Base-by-base conservation (phyloP, 345 rosid species). In the Hibiscus mutabilis region DNA sequence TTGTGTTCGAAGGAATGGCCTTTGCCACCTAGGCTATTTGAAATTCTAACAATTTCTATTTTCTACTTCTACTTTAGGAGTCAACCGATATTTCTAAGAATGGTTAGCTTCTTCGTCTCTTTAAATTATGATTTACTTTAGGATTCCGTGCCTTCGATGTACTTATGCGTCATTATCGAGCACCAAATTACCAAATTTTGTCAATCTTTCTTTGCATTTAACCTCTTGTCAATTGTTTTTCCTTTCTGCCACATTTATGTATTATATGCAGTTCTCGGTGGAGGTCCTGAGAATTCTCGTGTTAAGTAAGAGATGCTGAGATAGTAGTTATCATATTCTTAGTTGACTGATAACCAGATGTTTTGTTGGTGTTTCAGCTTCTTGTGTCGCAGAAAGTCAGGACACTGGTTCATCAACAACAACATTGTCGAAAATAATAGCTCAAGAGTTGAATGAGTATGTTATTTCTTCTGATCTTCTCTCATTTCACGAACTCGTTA, bases 81-180 rank as follows among this genome's bases (percentile, higher is more conserved):
- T 49, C 53, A 49, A 86, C 77, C 84, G 94, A 87, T 15, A 91
- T 82, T 79, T 85, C 97, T 42, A 93, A 91, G 81, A 96, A 93
- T 80, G 96, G 98, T 93, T 84, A 61, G 58, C 24, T 21, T 55
- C 66, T 77, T 25, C 21, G 35, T 40, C 69, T 2, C 66, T 58
- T 75, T 58, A 27, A 52, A 46, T 19, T 27, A 29, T 46, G 62
- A 69, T 46, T 44, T 53, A 22, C 40, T 31, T 37, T 8, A 4
- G n/a, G 60, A 63, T 25, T 69, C 18, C 52, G 14, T 25, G 12
- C 40, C 35, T 33, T 74, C 51, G 35, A 70, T 72, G 46, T 42
- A 25, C 24, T 53, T 18, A 37, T 60, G 62, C 25, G 33, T 24
- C n/a, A 4, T 58, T 16, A 11, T 27, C 52, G 40, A 64, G 68